Percentiles rank a stretch among this genome's conserved stretches.
Conservation (phyloP, 75 land plant genomes). For the Selaginella moellendorffii region DNA sequence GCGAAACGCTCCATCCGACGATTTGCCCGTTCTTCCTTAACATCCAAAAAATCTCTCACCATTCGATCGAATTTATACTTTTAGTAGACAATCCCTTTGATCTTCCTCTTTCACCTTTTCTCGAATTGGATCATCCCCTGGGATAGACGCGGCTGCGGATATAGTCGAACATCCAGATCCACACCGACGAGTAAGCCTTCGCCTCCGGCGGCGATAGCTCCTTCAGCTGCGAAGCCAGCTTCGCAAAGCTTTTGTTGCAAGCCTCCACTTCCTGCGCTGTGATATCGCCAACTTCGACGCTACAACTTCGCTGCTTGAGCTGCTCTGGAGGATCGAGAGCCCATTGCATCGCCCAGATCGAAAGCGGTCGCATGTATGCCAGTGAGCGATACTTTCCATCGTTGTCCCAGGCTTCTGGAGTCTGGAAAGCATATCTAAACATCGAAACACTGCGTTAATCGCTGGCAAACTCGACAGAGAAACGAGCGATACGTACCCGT, state of each 20-base stretch:
- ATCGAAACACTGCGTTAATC: background rate
- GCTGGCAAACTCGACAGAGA: background rate
- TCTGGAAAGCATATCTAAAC: slow-evolving; percentile 84
- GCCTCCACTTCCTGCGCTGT: background rate
- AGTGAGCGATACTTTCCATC: slow-evolving; percentile 84
- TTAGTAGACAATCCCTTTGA: too few species aligned
- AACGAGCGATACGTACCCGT: slow-evolving; percentile 17
- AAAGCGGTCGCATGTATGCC: slow-evolving; percentile 89
- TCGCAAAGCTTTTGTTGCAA: background rate
- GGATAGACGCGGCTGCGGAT: background rate
- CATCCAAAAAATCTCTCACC: too few species aligned
- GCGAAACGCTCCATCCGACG: too few species aligned
- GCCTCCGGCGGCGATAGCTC: background rate
- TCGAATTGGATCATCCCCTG: too few species aligned
- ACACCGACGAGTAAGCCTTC: background rate
- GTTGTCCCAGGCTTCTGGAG: slow-evolving; percentile 87
- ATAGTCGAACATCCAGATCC: background rate
- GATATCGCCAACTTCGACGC: background rate
- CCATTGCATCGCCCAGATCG: slow-evolving; percentile 98
- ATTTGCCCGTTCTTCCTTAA: too few species aligned
- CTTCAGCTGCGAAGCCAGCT: background rate
- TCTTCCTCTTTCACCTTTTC: too few species aligned
- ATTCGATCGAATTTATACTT: too few species aligned
- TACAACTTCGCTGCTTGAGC: background rate
- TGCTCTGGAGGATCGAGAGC: slow-evolving; percentile 32